Conservation (phyloP, 257 asterid genomes). For the Solanum virginianum region DNA sequence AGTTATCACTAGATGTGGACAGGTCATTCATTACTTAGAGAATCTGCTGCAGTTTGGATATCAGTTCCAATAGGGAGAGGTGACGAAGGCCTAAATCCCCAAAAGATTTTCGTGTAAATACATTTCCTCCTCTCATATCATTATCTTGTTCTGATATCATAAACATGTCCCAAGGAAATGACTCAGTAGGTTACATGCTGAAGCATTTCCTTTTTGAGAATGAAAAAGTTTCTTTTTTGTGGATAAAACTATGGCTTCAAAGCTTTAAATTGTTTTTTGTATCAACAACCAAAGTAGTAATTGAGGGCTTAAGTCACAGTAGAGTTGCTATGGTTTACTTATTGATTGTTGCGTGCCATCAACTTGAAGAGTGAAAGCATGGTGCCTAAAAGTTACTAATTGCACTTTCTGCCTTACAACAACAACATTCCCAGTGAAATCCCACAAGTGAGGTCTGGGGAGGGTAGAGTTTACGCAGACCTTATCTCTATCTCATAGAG, state of each 20-base stretch:
- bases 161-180: neutral
- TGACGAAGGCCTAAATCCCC: neutral
- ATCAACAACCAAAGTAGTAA: neutral
- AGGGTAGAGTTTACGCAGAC: neutral
- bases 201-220: neutral
- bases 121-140: neutral
- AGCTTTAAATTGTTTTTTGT: neutral
- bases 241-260: neutral
- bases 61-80: neutral
- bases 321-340: neutral
- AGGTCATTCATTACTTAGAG: neutral
- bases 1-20: neutral
- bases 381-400: neutral
- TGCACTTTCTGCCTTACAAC: neutral
- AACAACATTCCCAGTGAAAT: neutral
- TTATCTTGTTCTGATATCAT: neutral
- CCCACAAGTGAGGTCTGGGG: neutral
- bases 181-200: neutral
- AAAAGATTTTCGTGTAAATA: neutral
- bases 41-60: neutral
- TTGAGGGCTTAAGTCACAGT: neutral
- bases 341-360: neutral
- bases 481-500: neutral
- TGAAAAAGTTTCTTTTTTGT: neutral
- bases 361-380: neutral